Conservation (phyloP, 2,329 filamentous ascomycete genomes). For the Colletotrichum orbiculare region DNA sequence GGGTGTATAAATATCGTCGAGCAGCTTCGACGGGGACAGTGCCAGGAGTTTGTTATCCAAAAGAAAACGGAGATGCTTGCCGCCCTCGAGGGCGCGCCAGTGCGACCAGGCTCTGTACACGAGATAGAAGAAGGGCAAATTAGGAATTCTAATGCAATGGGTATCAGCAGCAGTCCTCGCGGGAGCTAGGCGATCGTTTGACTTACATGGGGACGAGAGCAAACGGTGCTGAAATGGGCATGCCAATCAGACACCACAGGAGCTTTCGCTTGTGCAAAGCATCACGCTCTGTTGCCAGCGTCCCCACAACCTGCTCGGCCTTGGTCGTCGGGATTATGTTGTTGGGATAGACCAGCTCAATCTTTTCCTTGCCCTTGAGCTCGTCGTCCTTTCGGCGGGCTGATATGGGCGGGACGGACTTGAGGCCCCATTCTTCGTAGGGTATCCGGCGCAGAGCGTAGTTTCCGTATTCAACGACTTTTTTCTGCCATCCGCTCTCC, state of each 20-base stretch:
- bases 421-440: constrained; percentile 97
- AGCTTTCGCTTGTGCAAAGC: constrained; percentile 80
- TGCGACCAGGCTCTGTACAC: constrained; percentile 92
- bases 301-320: constrained; percentile 73
- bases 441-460: constrained; percentile 86
- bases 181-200: background rate
- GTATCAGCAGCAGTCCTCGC: constrained; percentile 10
- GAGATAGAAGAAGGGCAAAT: constrained; percentile 97
- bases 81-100: constrained; percentile 86
- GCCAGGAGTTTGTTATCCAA: constrained; percentile 77
- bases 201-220: constrained; percentile 87
- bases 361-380: constrained; percentile 69
- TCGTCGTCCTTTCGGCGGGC: constrained; percentile 73
- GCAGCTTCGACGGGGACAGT: constrained; percentile 70
- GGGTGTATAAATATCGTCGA: constrained; percentile 79
- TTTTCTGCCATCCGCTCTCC: constrained; percentile 87
- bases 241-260: constrained; percentile 82
- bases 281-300: constrained; percentile 83
- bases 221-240: constrained; percentile 87
- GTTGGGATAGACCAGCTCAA: constrained; percentile 81
- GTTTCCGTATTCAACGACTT: constrained; percentile 88
- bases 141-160: constrained; percentile 74
- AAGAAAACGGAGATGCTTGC: constrained; percentile 86
- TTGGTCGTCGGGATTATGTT: constrained; percentile 73
- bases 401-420: constrained; percentile 88